phyloP scores from a whole-genome alignment of 208 protist species.

The Angomonas ambiguus region DNA sequence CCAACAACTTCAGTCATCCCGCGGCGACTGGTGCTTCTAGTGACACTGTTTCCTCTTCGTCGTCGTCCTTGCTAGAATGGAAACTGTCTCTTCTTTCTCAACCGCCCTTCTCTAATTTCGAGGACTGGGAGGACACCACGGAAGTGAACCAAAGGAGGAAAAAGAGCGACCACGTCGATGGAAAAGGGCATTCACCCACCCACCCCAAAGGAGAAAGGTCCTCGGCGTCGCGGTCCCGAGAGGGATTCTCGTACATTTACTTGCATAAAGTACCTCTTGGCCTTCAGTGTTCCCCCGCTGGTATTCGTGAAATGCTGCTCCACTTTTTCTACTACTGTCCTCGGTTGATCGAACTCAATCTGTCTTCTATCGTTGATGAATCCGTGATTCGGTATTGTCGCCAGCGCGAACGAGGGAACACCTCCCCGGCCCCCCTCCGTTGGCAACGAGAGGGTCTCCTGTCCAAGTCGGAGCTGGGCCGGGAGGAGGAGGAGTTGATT shows the following conservation, averaged over 20 bases:
- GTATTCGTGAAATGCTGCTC: slow-evolving; percentile 64
- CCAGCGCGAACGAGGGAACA: slow-evolving; percentile 17
- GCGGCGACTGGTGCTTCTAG: neutral
- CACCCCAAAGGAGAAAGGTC: slow-evolving; percentile 21
- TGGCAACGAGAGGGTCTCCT: no score
- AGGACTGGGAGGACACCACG: slow-evolving; percentile 12
- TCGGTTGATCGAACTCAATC: slow-evolving; percentile 36
- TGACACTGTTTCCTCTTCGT: neutral
- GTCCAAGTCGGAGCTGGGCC: neutral
- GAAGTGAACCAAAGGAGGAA: neutral
- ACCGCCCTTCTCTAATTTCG: slow-evolving; percentile 34
- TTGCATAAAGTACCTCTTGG: slow-evolving; percentile 54
- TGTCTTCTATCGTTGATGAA: slow-evolving; percentile 54
- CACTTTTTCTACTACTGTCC: slow-evolving; percentile 74
- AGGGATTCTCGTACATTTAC: slow-evolving; percentile 31
- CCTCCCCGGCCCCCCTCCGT: no score
- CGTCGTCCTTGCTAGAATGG: neutral
- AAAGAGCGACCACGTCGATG: neutral
- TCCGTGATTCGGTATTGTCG: slow-evolving; percentile 20
- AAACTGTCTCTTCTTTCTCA: slow-evolving; percentile 1
- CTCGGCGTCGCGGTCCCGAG: slow-evolving; percentile 21
- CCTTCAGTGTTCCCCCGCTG: slow-evolving; percentile 44
- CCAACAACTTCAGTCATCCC: neutral
- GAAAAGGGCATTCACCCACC: neutral
- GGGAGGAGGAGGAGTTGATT: neutral